Evolutionary conservation across 208 protist genomes (phyloP).

Genomic region (Acanthamoeba lenticulata): DNA sequence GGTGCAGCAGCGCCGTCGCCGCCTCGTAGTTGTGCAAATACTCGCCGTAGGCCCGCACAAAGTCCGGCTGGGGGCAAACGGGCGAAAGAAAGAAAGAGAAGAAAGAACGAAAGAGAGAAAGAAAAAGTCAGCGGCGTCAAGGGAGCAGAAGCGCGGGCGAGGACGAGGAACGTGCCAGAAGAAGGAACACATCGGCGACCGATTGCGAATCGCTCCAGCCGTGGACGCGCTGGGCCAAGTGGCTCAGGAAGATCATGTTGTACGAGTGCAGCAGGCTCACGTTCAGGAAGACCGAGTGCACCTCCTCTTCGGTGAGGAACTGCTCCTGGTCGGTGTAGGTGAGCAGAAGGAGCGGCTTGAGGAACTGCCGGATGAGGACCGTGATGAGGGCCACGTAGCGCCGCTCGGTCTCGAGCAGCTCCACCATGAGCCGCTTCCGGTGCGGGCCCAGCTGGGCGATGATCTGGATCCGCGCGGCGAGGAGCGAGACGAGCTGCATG

Average conservation of each 20-base stretch:
- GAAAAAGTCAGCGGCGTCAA: neutral
- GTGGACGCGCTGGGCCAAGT: conserved; percentile 18
- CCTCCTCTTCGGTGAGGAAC: conserved; percentile 67
- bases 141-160: neutral
- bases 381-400: conserved; percentile 35
- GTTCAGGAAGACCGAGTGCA: conserved; percentile 69
- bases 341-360: conserved; percentile 48
- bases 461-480: conserved; percentile 14
- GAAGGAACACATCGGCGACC: conserved; percentile 32
- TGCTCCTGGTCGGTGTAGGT: conserved; percentile 15
- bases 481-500: neutral
- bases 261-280: conserved; percentile 52
- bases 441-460: conserved; percentile 18
- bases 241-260: conserved; percentile 52
- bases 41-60: conserved; percentile 41
- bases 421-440: conserved; percentile 17
- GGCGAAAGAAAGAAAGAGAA: neutral
- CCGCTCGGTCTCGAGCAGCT: conserved; percentile 28
- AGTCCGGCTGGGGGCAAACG: neutral
- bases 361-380: conserved; percentile 54
- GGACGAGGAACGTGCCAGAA: neutral
- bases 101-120: neutral
- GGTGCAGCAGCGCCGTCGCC: neutral
- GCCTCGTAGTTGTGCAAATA: conserved; percentile 65
- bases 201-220: conserved; percentile 16